Evolutionary conservation across 108 stramenopile genomes (phyloP), one percentile per base, ranked within the genome.

Genomic region (Discostella stelligeroides): DNA sequence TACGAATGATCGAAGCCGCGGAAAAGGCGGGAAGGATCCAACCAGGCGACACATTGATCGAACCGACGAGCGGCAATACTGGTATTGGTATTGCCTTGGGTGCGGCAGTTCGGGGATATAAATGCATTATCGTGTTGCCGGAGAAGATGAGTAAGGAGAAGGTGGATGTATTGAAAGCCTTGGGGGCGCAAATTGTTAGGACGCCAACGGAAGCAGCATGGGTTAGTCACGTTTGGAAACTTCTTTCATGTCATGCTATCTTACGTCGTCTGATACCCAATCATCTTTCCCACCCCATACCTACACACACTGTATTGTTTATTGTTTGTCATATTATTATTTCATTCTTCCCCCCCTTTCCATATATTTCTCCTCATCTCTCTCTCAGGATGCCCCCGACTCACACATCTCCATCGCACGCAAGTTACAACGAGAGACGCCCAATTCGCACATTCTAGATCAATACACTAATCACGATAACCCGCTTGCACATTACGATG

Each of bases 61-160:
- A 98, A 73, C 95, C 95, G n/a, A 98, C 97, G 5, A 86, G 85
- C 15, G 97, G 97, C 13, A 98, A 97, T 82, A 98, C 97, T 9
- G 97, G 97, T 40, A 98, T 98, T 54, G 96, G 97, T 14, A 78
- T 98, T 8, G 95, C 97, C 0, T 66, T 97, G 45, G 93, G 91
- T 8, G 85, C 89, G 18, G 96, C 96, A 9, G 86, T 95, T 14
- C 89, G 89, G 63, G 95, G 95, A 1, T 95, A 92, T 61, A 79
- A 81, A 34, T 90, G 88, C 60, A 95, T 98, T 60, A 96, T 98
- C 68, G 90, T 89, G 15, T 63, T 98, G 60, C 97, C 97, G 14
- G 95, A 97, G 75, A 97, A 96, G 69, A 96, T 96, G 96, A 82
- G 81, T 53, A 92, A 92, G 37, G 96, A 98, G 65, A 98, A 98